Evolutionary conservation across 352 stramenopile genomes (phyloP).

Genomic region (Phytophthora chlamydospora): DNA sequence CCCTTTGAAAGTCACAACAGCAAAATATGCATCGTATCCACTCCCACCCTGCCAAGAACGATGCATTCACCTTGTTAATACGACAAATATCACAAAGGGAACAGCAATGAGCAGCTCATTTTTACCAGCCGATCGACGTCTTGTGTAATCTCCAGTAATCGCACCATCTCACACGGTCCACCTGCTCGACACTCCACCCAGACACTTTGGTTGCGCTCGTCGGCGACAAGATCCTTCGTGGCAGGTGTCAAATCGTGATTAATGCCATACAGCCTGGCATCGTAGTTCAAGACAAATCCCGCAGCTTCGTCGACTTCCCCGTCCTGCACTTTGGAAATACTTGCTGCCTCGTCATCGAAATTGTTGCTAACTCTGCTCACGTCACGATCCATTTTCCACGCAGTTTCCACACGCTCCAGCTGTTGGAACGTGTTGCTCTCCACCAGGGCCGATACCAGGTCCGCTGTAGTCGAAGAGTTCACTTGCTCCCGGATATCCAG

Average conservation of each 20-base stretch:
- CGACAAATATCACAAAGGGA: not conserved
- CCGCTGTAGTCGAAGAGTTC: constrained; percentile 41
- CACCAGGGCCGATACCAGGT: not conserved
- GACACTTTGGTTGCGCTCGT: constrained; percentile 77
- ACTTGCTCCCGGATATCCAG: constrained; percentile 53
- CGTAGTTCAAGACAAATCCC: constrained; percentile 75
- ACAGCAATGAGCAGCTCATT: not conserved
- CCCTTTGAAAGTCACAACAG: constrained; percentile 64
- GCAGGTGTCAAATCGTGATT: constrained; percentile 43
- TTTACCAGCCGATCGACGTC: constrained; percentile 60
- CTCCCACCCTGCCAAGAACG: constrained; percentile 50
- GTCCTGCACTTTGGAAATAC: constrained; percentile 19
- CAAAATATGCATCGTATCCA: constrained; percentile 69
- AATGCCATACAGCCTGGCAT: constrained; percentile 71
- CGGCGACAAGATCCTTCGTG: constrained; percentile 54
- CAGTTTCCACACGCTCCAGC: constrained; percentile 31
- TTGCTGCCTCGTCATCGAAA: constrained; percentile 7
- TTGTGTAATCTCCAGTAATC: constrained; percentile 77
- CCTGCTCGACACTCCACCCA: constrained; percentile 67
- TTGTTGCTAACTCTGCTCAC: constrained; percentile 15
- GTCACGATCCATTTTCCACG: constrained; percentile 33
- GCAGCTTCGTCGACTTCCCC: constrained; percentile 33
- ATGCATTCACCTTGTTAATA: constrained; percentile 1
- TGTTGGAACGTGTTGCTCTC: constrained; percentile 35
- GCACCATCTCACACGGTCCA: constrained; percentile 51